These are phyloP conservation scores for Parastagonospora nodorum DNA, from an alignment of 2,329 filamentous ascomycete species.

Conservation along the genomic window DNA sequence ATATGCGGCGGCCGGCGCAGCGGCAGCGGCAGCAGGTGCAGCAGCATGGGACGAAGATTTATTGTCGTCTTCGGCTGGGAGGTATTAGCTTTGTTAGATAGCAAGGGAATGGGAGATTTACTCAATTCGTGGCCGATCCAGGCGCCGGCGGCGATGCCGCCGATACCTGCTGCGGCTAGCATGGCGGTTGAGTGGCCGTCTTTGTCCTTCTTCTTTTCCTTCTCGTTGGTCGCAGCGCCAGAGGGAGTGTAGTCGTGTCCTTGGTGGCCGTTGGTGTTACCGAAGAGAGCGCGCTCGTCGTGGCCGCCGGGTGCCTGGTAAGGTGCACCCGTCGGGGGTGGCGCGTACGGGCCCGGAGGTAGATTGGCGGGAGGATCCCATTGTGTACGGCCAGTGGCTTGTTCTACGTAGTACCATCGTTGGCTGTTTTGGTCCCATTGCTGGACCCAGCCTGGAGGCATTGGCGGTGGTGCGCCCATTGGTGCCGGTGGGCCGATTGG, in stretches of 20 bases:
- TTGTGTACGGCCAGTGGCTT: slow-evolving; percentile 64
- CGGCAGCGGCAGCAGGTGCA: slow-evolving; percentile 19
- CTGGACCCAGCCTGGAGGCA: slow-evolving; percentile 61
- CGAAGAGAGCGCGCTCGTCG: slow-evolving; percentile 36
- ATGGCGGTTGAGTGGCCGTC: slow-evolving; percentile 54
- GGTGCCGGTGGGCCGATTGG: slow-evolving; percentile 38
- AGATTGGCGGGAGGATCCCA: slow-evolving; percentile 63
- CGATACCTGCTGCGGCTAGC: slow-evolving; percentile 62
- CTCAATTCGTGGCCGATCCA: slow-evolving; percentile 61
- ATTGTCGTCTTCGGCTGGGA: slow-evolving; percentile 39
- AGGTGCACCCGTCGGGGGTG: slow-evolving; percentile 35
- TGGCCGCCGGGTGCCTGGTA: slow-evolving; percentile 25
- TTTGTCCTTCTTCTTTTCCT: slow-evolving; percentile 48
- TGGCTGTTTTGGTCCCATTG: slow-evolving; percentile 67
- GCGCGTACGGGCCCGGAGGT: slow-evolving; percentile 40
- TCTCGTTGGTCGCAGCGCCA: slow-evolving; percentile 28
- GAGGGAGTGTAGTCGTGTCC: slow-evolving; percentile 30
- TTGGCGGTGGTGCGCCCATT: slow-evolving; percentile 59
- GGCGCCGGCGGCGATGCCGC: slow-evolving; percentile 65
- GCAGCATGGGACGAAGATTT: slow-evolving; percentile 20
- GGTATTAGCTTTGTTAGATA: slow-evolving; percentile 9
- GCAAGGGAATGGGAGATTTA: slow-evolving; percentile 44
- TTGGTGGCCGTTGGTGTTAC: slow-evolving; percentile 32
- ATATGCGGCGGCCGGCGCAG: slow-evolving; percentile 16
- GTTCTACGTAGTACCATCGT: slow-evolving; percentile 69